Evolutionary conservation across 139 green algal species (phyloP).

Genomic region (Haematococcus sp.): DNA sequence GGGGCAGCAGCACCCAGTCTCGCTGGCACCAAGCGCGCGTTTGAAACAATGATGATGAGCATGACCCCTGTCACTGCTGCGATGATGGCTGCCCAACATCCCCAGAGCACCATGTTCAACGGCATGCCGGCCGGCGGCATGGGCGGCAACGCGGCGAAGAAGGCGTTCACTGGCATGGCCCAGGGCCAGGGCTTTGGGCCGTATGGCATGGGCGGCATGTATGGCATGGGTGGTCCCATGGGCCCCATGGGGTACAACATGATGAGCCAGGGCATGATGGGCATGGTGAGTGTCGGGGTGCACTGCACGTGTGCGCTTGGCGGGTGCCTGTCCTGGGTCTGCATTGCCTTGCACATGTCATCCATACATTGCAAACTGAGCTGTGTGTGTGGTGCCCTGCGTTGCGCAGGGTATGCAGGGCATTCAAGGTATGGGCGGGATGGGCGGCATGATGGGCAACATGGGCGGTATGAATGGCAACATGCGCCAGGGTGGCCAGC

Average conservation of each 20-base stretch:
- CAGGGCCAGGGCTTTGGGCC: conserved; percentile 12
- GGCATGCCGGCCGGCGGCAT: conserved; percentile 13
- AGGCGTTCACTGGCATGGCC: conserved; percentile 17
- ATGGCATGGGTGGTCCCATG: conserved; percentile 27
- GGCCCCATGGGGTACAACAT: conserved; percentile 16
- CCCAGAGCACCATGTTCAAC: no score
- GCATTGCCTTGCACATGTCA: background rate
- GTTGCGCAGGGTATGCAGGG: background rate
- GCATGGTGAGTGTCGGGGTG: conserved; percentile 4
- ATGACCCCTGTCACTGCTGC: background rate
- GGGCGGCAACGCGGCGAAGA: conserved; percentile 17
- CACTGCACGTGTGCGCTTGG: no score
- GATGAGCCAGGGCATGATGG: conserved; percentile 30
- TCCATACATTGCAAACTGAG: background rate
- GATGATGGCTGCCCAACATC: no score
- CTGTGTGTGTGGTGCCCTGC: no score
- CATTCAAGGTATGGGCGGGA: conserved; percentile 12
- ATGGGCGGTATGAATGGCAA: conserved; percentile 1
- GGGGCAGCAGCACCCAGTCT: background rate
- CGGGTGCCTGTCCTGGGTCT: background rate
- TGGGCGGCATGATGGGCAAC: conserved; percentile 14
- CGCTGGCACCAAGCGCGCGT: conserved; percentile 25
- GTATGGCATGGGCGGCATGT: conserved; percentile 2
- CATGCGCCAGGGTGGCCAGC: background rate
- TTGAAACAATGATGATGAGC: background rate